Evolutionary conservation across 768 basidiomycete genomes (phyloP), one percentile per base, ranked within the genome.

Genomic region (Lactarius psammicola): DNA sequence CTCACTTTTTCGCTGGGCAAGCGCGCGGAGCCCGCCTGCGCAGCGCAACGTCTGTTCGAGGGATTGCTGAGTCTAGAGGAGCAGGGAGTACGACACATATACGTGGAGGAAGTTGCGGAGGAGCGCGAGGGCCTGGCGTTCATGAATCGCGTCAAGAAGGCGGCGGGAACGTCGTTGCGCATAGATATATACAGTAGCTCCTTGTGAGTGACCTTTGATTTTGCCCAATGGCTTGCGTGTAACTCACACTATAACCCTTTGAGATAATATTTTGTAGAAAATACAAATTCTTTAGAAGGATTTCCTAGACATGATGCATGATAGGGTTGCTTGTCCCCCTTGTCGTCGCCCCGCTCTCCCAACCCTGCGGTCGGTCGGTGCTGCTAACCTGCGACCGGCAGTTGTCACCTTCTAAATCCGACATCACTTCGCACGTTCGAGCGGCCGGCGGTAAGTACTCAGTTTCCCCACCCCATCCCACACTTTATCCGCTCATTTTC

Each of bases 131-230:
- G 96, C 0, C 76, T 97, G 33, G 96, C 96, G 7, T 85, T 98
- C 33, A 98, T 97, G 94, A 97, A 98, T 75, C 83, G 96, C 20
- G 86, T 95, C 30, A 84, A 84, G 67, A 98, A 98, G 74, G 95
- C 96, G 1, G 94, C 95, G 8, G 85, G 88, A 4, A 84, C 88
- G 57, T 59, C 69, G 34, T 63, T 67, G 66, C 57, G 33, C 51
- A 59, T 67, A 58, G 63, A 59, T 60, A 30, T 62, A 56, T 68
- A 23, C 49, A 11, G 49, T 51, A 55, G 67, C 0, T 18, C 65
- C 46, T n/a, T 65, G 60, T 68, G 31, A 66, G 57, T 59, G 20
- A 26, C 30, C 36, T 23, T 23, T 11, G 18, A 33, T 18, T 3
- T 33, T n/a, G 3, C 28, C 6, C 4, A 18, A n/a, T 4, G 23